Base-by-base conservation (phyloP, 2,329 filamentous ascomycete species). In the Neocucurbitaria cava region DNA sequence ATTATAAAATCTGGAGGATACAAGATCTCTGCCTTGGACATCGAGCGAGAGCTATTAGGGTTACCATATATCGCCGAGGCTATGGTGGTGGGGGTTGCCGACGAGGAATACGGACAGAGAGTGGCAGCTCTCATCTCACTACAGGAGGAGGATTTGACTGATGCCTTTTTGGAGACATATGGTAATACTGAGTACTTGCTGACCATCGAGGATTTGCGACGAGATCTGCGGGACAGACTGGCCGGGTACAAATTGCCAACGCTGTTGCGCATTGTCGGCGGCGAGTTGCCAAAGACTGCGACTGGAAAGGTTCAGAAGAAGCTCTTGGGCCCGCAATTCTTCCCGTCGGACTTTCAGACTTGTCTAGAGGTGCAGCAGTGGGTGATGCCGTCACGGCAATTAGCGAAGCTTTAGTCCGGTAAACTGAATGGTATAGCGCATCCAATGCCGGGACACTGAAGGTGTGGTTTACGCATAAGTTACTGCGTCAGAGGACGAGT, bases 1-100 rank as follows among this genome's bases (percentile, higher is more conserved):
- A 76, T 85, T 28, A 83, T 85, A 65, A 85, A 85, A 58, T 81
- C 79, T 0, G 82, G 82, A 15, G 83, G 83, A 0, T 84, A 84
- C 60, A 85, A 84, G 68, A 80, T 84, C 31, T 82, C 79, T 0
- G 82, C 82, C 0, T 68, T 84, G 10, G 82, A 85, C 45, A 81
- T 85, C 26, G 83, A 85, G 65, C 75, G 82, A 17, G 81, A 84
- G 56, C 77, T 84, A 59, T 72, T 85, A 21, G 75, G 76, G 0
- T 61, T 85, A 47, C 74, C 78, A 1, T 78, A 79, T 28, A 75
- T 84, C 30, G 73, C 79, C 42, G 83, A 85, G 66, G 81, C 80
- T 4, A 82, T 81, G 60, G 80, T 84, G 1, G 80, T 85, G 3
- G 82, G 82, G 1, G 74, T 85, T n/a, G 69, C 76, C 0, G 81